These are phyloP conservation scores for Chytriomyces sp. DNA, from an alignment of 192 early-diverging fungal genomes.

Conservation along the genomic window DNA sequence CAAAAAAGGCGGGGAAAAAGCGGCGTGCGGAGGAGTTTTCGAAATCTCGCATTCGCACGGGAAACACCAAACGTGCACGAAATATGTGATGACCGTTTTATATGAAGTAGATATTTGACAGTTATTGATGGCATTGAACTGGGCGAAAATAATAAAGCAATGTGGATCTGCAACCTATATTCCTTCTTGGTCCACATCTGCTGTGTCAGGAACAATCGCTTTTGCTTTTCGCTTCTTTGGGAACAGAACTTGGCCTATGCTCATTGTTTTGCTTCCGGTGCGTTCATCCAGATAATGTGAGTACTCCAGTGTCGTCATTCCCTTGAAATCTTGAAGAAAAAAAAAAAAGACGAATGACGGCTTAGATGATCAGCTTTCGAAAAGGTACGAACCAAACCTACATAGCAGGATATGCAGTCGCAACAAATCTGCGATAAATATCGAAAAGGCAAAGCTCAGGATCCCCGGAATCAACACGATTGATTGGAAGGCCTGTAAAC, in stretches of 20 bases:
- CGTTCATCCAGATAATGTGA: conserved; percentile 31
- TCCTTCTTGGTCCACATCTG: background rate
- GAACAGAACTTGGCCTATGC: conserved; percentile 24
- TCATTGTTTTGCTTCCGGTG: conserved; percentile 23
- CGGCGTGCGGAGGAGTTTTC: conserved; percentile 66
- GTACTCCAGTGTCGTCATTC: conserved; percentile 55
- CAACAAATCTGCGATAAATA: conserved; percentile 44
- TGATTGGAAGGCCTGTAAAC: conserved; percentile 10
- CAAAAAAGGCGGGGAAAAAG: conserved; percentile 70
- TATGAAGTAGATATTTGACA: too few relatives aligned
- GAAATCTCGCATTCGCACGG: conserved; percentile 11
- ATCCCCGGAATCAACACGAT: conserved; percentile 13
- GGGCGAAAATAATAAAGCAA: too few relatives aligned
- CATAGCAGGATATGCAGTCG: conserved; percentile 46
- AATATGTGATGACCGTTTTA: background rate
- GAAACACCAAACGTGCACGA: conserved; percentile 16
- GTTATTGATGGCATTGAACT: too few relatives aligned
- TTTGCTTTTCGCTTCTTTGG: conserved; percentile 9
- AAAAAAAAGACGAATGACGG: background rate
- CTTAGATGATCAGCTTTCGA: background rate
- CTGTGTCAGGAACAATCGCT: background rate
- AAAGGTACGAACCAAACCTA: conserved; percentile 9
- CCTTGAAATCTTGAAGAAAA: conserved; percentile 35
- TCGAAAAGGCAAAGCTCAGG: conserved; percentile 15
- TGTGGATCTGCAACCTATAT: background rate